Conservation (phyloP, 2,329 filamentous ascomycete genomes). For the Capronia epimyces region DNA sequence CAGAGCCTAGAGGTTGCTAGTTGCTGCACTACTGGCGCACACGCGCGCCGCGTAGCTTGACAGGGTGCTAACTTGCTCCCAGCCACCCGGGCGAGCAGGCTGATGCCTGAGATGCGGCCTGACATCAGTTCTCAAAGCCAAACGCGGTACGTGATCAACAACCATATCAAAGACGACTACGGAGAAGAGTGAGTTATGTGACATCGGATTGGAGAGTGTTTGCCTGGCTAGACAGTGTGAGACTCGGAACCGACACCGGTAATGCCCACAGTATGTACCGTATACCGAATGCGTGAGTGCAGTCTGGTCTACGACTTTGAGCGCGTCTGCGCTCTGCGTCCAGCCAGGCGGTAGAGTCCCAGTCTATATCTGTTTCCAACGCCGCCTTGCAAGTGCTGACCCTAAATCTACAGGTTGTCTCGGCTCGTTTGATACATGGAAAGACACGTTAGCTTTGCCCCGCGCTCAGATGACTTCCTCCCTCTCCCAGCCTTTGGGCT, state of each 20-base stretch:
- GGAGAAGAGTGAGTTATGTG: neutral
- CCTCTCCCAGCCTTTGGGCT: constrained; percentile 74
- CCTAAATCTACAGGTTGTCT: too few species aligned
- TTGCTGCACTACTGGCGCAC: too few species aligned
- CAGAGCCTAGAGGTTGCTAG: too few species aligned
- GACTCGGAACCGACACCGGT: neutral
- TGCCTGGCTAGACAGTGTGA: neutral
- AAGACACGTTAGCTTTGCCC: too few species aligned
- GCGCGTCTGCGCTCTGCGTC: too few species aligned
- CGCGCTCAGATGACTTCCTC: constrained; percentile 60
- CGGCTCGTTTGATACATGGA: too few species aligned
- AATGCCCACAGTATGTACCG: neutral
- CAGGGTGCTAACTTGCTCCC: too few species aligned
- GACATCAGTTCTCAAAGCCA: constrained; percentile 4
- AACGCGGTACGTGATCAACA: constrained; percentile 3
- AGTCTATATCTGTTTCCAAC: too few species aligned
- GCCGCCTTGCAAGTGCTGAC: too few species aligned
- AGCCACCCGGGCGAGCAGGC: neutral
- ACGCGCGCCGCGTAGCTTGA: too few species aligned
- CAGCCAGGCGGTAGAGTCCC: too few species aligned
- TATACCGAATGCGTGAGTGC: neutral
- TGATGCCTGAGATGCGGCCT: constrained; percentile 2
- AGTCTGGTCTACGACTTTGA: too few species aligned
- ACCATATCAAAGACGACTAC: neutral
- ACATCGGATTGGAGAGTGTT: neutral